A percentile compares a stretch with the other conserved stretches of the same genome.
These are phyloP conservation scores for Epichloe glyceriae DNA, from an alignment of 2,329 filamentous ascomycete genomes.

Conservation along the genomic window DNA sequence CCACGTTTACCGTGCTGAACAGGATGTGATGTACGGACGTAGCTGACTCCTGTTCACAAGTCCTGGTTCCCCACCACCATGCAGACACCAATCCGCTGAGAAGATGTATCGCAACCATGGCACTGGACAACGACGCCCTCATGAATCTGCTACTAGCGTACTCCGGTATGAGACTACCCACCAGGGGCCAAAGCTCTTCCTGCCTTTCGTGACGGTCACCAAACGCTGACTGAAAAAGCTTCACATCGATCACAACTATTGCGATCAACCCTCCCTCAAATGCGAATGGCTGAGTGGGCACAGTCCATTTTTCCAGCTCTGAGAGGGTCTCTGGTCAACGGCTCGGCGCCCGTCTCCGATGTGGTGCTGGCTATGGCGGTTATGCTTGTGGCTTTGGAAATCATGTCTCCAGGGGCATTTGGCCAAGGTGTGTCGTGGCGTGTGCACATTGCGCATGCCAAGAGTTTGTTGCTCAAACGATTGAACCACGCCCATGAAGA, in stretches of 20 bases:
- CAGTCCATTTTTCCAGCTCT: constrained; percentile 65
- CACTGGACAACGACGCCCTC: constrained; percentile 55
- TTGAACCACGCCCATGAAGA: constrained; percentile 14
- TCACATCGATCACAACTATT: constrained; percentile 67
- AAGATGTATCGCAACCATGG: constrained; percentile 44
- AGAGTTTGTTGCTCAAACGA: constrained; percentile 56
- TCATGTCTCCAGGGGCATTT: constrained; percentile 70
- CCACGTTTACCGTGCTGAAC: not conserved
- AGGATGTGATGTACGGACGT: not conserved
- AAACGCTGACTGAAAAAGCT: constrained; percentile 26
- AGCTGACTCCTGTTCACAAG: constrained; percentile 24
- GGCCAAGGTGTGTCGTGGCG: constrained; percentile 74
- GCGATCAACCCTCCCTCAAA: constrained; percentile 58
- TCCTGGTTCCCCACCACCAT: constrained; percentile 38
- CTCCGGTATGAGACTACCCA: constrained; percentile 31
- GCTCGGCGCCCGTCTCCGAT: constrained; percentile 52
- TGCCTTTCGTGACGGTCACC: too few relatives aligned
- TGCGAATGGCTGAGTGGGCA: constrained; percentile 70
- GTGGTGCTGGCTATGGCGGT: constrained; percentile 69
- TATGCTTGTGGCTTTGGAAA: constrained; percentile 73
- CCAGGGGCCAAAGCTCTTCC: not conserved
- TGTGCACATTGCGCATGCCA: constrained; percentile 60
- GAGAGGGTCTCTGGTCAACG: constrained; percentile 50
- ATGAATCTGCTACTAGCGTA: constrained; percentile 69
- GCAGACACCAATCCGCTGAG: constrained; percentile 39